Conservation (phyloP, 345 rosid genomes). For the Lenwebbia sp. region DNA sequence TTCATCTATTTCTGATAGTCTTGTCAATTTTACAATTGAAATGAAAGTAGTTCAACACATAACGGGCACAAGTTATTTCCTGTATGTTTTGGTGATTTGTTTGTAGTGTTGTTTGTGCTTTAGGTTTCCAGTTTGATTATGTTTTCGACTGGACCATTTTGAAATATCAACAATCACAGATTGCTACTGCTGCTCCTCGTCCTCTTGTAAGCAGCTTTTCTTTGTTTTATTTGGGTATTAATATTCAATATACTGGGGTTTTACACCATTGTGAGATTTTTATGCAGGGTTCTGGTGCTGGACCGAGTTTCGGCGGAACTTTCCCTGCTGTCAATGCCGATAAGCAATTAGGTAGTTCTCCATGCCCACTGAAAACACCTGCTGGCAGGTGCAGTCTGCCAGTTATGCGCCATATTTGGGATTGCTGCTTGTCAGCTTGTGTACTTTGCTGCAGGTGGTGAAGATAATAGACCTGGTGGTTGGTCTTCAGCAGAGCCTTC, state of each 20-base stretch:
- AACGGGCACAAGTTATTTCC: background rate
- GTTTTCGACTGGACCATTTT: slow-evolving; percentile 93
- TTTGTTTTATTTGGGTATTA: background rate
- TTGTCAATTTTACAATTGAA: background rate
- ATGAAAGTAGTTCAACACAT: background rate
- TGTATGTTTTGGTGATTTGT: background rate
- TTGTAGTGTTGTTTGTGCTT: background rate
- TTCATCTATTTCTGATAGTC: background rate
- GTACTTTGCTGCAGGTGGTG: slow-evolving; percentile 24
- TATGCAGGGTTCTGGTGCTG: slow-evolving; percentile 58
- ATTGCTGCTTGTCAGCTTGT: background rate
- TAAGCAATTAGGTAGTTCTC: slow-evolving; percentile 46
- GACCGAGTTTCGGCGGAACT: slow-evolving; percentile 67
- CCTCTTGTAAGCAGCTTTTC: slow-evolving; percentile 27
- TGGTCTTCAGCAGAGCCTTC: slow-evolving; percentile 34
- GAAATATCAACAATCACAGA: slow-evolving; percentile 81
- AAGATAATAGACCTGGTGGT: slow-evolving; percentile 24
- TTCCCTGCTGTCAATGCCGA: slow-evolving; percentile 43
- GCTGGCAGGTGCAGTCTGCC: background rate
- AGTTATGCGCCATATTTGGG: background rate
- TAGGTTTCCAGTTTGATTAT: slow-evolving; percentile 87
- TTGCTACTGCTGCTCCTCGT: slow-evolving; percentile 47
- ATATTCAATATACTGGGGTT: background rate
- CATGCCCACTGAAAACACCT: background rate
- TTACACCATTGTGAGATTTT: background rate